These are phyloP conservation scores for Diplodia corticola DNA, from an alignment of 2,329 filamentous ascomycete genomes.

Conservation along the genomic window DNA sequence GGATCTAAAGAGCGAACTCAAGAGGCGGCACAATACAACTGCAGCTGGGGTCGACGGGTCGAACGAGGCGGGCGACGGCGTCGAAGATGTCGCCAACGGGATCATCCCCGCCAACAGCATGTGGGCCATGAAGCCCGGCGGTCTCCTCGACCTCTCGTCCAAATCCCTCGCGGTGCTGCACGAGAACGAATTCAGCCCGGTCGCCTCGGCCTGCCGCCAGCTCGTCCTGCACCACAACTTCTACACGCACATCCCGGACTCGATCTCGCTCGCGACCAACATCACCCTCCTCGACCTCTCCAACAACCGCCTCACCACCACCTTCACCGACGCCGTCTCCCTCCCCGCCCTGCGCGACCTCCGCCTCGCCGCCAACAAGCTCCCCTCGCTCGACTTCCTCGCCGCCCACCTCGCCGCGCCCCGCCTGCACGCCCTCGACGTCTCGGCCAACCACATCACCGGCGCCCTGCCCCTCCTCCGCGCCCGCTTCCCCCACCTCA, in stretches of 20 bases:
- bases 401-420: constrained; percentile 70
- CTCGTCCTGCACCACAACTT: constrained; percentile 77
- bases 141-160: constrained; percentile 46
- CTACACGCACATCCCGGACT: constrained; percentile 67
- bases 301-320: constrained; percentile 71
- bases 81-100: background rate
- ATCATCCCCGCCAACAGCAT: constrained; percentile 1
- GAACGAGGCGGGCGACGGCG: constrained; percentile 2
- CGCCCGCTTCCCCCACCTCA: constrained; percentile 67
- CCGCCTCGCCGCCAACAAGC: constrained; percentile 71
- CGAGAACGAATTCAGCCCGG: constrained; percentile 38
- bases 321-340: constrained; percentile 38
- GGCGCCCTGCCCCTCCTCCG: constrained; percentile 66
- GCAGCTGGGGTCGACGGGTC: background rate
- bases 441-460: constrained; percentile 78
- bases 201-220: constrained; percentile 51
- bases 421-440: constrained; percentile 71
- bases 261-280: constrained; percentile 68
- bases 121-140: constrained; percentile 39
- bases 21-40: constrained; percentile 62
- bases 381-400: constrained; percentile 69
- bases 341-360: constrained; percentile 75
- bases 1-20: constrained; percentile 74
- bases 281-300: constrained; percentile 73
- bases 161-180: constrained; percentile 43